phyloP scores from a whole-genome alignment of 2,329 filamentous ascomycete genomes.

The Sclerotinia sclerotiorum region DNA sequence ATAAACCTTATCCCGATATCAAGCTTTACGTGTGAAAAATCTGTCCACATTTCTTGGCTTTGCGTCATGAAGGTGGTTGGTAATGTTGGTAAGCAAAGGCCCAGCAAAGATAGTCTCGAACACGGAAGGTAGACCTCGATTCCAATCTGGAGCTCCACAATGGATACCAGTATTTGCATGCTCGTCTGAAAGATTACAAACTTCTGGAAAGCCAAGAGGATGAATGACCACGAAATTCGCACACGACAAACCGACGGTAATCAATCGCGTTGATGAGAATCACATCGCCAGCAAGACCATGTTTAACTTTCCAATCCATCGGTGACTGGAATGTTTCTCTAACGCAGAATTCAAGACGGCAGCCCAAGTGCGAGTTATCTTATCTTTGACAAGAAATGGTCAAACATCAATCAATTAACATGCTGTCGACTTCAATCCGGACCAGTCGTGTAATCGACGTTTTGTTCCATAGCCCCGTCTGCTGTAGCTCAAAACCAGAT shows the following conservation, averaged over 20 bases:
- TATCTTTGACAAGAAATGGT: neutral
- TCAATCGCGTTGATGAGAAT: neutral
- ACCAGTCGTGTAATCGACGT: neutral
- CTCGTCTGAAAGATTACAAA: neutral
- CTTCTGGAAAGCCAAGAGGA: neutral
- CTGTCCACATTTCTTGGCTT: neutral
- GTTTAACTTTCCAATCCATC: neutral
- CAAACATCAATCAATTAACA: neutral
- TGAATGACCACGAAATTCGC: neutral
- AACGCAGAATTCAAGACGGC: neutral
- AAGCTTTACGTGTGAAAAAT: too few relatives aligned
- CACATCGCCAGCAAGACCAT: neutral
- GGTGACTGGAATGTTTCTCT: neutral
- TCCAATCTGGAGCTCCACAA: neutral
- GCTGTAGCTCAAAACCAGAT: neutral
- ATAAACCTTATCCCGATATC: neutral
- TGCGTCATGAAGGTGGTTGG: neutral
- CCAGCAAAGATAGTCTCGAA: conserved; percentile 5
- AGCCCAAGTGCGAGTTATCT: neutral
- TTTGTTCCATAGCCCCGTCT: neutral
- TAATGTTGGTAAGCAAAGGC: conserved; percentile 1
- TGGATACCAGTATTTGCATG: neutral
- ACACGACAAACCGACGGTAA: neutral
- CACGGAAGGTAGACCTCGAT: neutral
- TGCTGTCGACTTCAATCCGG: neutral